Percentiles rank a stretch among this genome's conserved stretches.
phyloP scores from a whole-genome alignment of 768 basidiomycete genomes.

The Dacryopinax primogenitus region DNA sequence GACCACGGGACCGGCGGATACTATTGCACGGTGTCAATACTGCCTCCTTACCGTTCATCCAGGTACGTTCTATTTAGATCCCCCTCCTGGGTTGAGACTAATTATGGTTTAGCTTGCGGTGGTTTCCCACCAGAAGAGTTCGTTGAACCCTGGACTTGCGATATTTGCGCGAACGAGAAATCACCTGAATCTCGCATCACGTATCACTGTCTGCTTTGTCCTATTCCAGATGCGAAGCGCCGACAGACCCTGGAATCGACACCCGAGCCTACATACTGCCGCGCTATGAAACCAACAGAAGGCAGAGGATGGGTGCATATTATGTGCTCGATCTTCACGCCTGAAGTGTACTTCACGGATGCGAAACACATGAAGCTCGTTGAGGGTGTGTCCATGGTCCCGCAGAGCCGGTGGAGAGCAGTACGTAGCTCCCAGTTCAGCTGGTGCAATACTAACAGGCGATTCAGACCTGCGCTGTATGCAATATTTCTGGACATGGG shows the following conservation, averaged over 20 bases:
- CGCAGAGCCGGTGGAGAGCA: constrained; percentile 52
- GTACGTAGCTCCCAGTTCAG: constrained; percentile 34
- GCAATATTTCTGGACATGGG: constrained; percentile 49
- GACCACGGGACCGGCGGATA: constrained; percentile 59
- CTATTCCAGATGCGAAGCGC: constrained; percentile 37
- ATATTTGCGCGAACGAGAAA: constrained; percentile 76
- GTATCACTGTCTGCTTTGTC: constrained; percentile 74
- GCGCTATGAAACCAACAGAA: constrained; percentile 80
- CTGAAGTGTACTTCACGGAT: constrained; percentile 74
- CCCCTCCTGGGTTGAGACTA: background rate
- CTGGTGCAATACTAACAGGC: constrained; percentile 15
- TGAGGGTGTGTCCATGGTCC: constrained; percentile 70
- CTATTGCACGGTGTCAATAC: constrained; percentile 67
- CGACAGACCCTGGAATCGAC: constrained; percentile 21
- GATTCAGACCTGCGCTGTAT: constrained; percentile 58
- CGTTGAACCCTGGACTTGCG: constrained; percentile 71
- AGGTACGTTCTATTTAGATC: constrained; percentile 34
- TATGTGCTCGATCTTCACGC: constrained; percentile 75
- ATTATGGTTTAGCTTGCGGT: constrained; percentile 39
- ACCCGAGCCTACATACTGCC: constrained; percentile 35
- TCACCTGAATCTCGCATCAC: constrained; percentile 68
- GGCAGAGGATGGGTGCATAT: constrained; percentile 88
- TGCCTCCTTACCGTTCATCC: constrained; percentile 72
- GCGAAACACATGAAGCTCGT: constrained; percentile 58
- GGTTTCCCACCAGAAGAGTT: constrained; percentile 47